Conservation (phyloP, 257 asterid genomes). For the Solanum paucissectum region DNA sequence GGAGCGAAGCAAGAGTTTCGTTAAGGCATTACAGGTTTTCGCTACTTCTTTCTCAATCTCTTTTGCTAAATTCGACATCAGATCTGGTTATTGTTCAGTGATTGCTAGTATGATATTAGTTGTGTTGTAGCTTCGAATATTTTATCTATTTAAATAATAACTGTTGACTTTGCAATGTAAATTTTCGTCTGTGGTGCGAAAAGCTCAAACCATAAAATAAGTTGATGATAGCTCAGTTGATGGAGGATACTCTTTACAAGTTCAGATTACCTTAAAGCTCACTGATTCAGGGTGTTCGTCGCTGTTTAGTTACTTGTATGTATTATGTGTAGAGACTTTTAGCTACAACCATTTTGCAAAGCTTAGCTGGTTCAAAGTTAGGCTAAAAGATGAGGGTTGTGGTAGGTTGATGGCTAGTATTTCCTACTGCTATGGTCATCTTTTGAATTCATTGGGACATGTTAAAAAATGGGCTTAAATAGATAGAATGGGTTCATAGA, state of each 20-base stretch:
- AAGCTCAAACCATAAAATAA: not conserved
- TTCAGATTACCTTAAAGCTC: not conserved
- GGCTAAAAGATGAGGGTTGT: not conserved
- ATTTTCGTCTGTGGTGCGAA: not conserved
- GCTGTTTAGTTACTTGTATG: not conserved
- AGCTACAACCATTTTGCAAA: not conserved
- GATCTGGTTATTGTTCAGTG: constrained; percentile 24
- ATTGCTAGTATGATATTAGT: not conserved
- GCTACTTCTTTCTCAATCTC: not conserved
- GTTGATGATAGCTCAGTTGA: not conserved
- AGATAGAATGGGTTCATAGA: not conserved
- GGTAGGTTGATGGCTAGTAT: not conserved
- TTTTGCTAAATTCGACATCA: constrained; percentile 6
- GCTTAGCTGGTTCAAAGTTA: not conserved
- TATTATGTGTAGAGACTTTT: not conserved
- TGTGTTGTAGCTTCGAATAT: not conserved
- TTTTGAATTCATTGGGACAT: not conserved
- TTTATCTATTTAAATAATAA: not conserved
- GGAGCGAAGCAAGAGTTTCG: constrained; percentile 78
- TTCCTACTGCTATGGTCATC: not conserved
- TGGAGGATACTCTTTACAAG: not conserved
- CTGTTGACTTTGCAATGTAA: not conserved
- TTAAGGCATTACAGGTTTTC: constrained; percentile 73
- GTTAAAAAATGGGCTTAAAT: not conserved
- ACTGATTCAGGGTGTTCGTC: not conserved